Evolutionary conservation across 306 rosid genomes (phyloP).

Genomic region (Lupinus albus): DNA sequence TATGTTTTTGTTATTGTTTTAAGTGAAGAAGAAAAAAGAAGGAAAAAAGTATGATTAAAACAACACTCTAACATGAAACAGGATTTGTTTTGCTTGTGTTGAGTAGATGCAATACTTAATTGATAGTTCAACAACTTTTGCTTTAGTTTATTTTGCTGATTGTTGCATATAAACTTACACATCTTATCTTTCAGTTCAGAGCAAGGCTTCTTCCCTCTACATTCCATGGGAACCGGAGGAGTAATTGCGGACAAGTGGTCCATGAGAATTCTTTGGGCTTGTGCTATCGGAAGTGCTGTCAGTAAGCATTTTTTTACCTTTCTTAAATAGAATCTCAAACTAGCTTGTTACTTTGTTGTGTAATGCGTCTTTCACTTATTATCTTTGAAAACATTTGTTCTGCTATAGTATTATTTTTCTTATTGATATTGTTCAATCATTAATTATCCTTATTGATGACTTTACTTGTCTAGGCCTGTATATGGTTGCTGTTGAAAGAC

Average conservation of each 20-base stretch:
- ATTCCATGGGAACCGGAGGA: constrained; percentile 52
- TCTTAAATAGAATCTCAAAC: constrained; percentile 7
- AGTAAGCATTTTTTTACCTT: constrained; percentile 39
- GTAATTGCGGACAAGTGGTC: constrained; percentile 54
- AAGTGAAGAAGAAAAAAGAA: not conserved
- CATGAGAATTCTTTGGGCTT: constrained; percentile 60
- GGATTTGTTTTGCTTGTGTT: constrained; percentile 18
- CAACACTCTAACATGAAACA: not conserved
- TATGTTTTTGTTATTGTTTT: not conserved
- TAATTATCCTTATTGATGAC: constrained; percentile 7
- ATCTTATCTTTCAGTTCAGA: constrained; percentile 26
- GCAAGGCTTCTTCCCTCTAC: constrained; percentile 26
- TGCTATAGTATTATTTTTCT: not conserved
- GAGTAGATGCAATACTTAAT: constrained; percentile 5
- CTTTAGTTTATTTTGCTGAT: constrained; percentile 20
- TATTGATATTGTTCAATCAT: not conserved
- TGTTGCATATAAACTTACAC: constrained; percentile 5
- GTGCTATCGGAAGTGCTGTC: constrained; percentile 55
- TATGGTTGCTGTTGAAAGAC: constrained; percentile 56
- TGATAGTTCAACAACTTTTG: not conserved
- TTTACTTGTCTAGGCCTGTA: constrained; percentile 45
- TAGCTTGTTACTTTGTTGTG: constrained; percentile 16
- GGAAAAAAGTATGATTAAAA: not conserved
- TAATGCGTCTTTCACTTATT: not conserved
- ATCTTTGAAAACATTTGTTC: not conserved